These are phyloP conservation scores for Lentinula boryana DNA, from an alignment of 768 basidiomycete species.

Conservation along the genomic window DNA sequence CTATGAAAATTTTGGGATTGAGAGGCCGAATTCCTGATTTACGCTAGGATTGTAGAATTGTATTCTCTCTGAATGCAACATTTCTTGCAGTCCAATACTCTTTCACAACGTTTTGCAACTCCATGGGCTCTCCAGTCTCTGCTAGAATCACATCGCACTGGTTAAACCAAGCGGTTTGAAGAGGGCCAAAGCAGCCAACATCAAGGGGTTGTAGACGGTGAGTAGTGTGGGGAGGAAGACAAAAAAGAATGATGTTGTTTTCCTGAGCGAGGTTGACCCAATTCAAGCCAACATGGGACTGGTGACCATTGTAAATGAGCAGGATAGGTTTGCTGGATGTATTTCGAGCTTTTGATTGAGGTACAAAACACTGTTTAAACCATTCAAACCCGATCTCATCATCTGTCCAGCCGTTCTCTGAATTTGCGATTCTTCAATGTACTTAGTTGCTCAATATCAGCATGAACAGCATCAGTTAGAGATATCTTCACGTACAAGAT, in stretches of 20 bases:
- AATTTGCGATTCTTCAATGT: conserved; percentile 23
- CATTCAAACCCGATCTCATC: conserved; percentile 19
- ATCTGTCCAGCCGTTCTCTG: conserved; percentile 37
- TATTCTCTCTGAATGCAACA: conserved; percentile 8
- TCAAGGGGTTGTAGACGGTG: conserved; percentile 28
- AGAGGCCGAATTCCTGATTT: conserved; percentile 16
- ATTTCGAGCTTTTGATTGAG: conserved; percentile 24
- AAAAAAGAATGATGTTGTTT: conserved; percentile 19
- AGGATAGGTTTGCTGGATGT: conserved; percentile 24
- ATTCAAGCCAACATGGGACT: conserved; percentile 26
- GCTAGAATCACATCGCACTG: conserved; percentile 6
- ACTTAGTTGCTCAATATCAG: not conserved
- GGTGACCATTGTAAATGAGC: conserved; percentile 38
- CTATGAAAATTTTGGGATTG: conserved; percentile 13
- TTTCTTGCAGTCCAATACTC: conserved; percentile 14
- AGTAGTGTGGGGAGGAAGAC: conserved; percentile 25
- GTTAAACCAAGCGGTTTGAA: conserved; percentile 19
- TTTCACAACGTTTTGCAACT: conserved; percentile 12
- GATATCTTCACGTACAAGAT: conserved; percentile 12
- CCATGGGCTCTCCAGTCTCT: conserved; percentile 15
- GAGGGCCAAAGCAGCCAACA: conserved; percentile 24
- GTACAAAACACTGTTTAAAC: conserved; percentile 22
- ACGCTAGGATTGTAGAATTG: conserved; percentile 13
- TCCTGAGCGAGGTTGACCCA: conserved; percentile 19
- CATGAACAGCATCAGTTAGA: not conserved